phyloP scores from a whole-genome alignment of 2,329 filamentous ascomycete genomes.

The Colletotrichum nymphaeae region DNA sequence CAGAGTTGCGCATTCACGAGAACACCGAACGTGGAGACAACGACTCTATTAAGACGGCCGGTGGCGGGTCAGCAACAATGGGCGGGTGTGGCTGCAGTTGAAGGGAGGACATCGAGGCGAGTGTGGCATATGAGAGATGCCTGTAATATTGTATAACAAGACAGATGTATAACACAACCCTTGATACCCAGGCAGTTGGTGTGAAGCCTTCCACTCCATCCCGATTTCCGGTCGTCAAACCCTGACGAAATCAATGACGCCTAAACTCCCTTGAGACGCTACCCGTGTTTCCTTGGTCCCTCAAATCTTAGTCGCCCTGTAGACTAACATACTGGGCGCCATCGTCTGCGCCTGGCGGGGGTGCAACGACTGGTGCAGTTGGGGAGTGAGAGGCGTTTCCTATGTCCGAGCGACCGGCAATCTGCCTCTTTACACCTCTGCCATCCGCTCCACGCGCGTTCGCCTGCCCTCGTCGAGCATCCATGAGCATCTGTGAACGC shows the following conservation, averaged over 20 bases:
- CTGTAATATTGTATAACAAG: neutral
- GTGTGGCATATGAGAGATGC: neutral
- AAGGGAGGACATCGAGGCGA: conserved; percentile 39
- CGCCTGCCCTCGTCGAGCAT: conserved; percentile 66
- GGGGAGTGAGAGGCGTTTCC: conserved; percentile 5
- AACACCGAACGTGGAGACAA: conserved; percentile 94
- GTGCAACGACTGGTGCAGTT: conserved; percentile 71
- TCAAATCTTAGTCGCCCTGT: conserved; percentile 74
- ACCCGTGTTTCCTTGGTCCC: neutral
- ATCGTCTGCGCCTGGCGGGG: conserved; percentile 78
- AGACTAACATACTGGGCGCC: conserved; percentile 85
- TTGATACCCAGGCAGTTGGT: conserved; percentile 34
- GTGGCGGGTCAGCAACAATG: conserved; percentile 41
- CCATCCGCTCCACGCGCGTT: conserved; percentile 42
- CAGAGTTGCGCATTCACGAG: conserved; percentile 89
- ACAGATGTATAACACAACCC: conserved; percentile 16
- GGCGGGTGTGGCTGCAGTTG: conserved; percentile 47
- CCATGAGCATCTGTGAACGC: conserved; percentile 81
- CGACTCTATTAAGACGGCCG: conserved; percentile 81
- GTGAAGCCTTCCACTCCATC: neutral
- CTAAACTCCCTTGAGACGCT: conserved; percentile 24
- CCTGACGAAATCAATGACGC: neutral
- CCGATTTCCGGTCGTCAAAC: neutral
- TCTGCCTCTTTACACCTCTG: conserved; percentile 32
- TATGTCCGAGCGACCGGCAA: conserved; percentile 1